Evolutionary conservation across 2,329 filamentous ascomycete species (phyloP).

Genomic region (Triangularia setosa): DNA sequence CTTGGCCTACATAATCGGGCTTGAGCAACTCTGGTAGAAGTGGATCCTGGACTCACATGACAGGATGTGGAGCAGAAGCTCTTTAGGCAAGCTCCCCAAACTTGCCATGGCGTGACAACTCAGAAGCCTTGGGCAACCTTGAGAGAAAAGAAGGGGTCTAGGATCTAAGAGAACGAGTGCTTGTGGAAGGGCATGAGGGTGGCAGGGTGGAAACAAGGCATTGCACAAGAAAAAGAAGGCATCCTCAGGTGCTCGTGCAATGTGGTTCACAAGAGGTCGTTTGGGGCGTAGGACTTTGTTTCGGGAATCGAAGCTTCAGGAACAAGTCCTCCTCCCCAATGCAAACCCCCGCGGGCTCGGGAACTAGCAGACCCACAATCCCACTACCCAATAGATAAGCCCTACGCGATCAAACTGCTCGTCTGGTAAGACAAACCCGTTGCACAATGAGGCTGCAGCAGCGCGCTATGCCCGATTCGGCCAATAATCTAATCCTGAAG

Average conservation of each 20-base stretch:
- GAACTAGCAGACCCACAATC: not conserved
- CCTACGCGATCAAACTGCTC: not conserved
- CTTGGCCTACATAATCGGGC: not conserved
- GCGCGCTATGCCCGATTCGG: not conserved
- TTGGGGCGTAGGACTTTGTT: not conserved
- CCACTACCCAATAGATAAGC: not conserved
- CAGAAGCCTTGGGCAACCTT: not conserved
- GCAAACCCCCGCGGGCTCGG: not conserved
- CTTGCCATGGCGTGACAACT: conserved; percentile 14
- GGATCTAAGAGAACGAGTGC: not conserved
- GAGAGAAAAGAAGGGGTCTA: not conserved
- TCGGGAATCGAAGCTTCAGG: not conserved
- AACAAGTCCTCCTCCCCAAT: not conserved
- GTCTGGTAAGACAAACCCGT: not conserved
- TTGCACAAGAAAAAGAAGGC: not conserved
- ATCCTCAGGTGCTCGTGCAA: not conserved
- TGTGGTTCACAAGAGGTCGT: not conserved
- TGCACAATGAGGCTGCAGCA: not conserved
- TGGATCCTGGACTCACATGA: conserved; percentile 47
- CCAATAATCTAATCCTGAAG: not conserved
- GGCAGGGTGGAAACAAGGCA: not conserved
- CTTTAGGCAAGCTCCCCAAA: conserved; percentile 57
- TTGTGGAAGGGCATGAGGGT: not conserved
- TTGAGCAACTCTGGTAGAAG: not conserved
- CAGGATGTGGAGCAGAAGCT: conserved; percentile 61